Conservation (phyloP, 2,329 filamentous ascomycete genomes). For the Fusarium fracticaudum region DNA sequence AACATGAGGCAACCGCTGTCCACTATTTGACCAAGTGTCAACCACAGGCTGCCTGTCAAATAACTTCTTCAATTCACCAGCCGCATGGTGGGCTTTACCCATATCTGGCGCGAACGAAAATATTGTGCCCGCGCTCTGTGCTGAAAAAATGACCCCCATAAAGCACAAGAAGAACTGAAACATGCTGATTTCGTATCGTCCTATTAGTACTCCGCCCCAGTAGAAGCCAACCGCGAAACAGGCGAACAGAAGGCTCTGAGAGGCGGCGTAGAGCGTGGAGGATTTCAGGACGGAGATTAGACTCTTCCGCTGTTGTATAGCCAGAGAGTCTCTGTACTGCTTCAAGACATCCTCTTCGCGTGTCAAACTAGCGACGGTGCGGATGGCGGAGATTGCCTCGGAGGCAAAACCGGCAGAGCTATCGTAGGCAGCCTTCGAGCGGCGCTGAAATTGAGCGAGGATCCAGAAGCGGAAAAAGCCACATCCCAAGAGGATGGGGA, state of each 20-base stretch:
- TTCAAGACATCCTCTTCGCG: slow-evolving; percentile 71
- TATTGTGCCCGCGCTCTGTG: too few relatives aligned
- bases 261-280: slow-evolving; percentile 81
- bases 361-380: slow-evolving; percentile 72
- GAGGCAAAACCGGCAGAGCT: slow-evolving; percentile 87
- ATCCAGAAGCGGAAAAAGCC: slow-evolving; percentile 92
- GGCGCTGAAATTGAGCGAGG: slow-evolving; percentile 79
- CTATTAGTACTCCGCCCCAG: too few relatives aligned
- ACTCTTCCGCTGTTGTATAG: slow-evolving; percentile 71
- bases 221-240: slow-evolving; percentile 84
- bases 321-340: slow-evolving; percentile 75
- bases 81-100: slow-evolving; percentile 90
- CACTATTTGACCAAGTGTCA: slow-evolving; percentile 80
- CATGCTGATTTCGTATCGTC: too few relatives aligned
- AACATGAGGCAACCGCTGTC: slow-evolving; percentile 68
- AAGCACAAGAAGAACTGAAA: slow-evolving; percentile 96
- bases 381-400: slow-evolving; percentile 92
- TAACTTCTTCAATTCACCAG: slow-evolving; percentile 80
- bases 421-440: slow-evolving; percentile 82
- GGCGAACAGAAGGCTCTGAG: too few relatives aligned
- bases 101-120: slow-evolving; percentile 75
- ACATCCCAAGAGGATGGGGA: slow-evolving; percentile 80
- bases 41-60: slow-evolving; percentile 86
- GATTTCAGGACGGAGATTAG: slow-evolving; percentile 80
- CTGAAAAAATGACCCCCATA: slow-evolving; percentile 62